Evolutionary conservation across 768 basidiomycete genomes (phyloP), one percentile per base, ranked within the genome.

Genomic region (Leccinum imitatum): DNA sequence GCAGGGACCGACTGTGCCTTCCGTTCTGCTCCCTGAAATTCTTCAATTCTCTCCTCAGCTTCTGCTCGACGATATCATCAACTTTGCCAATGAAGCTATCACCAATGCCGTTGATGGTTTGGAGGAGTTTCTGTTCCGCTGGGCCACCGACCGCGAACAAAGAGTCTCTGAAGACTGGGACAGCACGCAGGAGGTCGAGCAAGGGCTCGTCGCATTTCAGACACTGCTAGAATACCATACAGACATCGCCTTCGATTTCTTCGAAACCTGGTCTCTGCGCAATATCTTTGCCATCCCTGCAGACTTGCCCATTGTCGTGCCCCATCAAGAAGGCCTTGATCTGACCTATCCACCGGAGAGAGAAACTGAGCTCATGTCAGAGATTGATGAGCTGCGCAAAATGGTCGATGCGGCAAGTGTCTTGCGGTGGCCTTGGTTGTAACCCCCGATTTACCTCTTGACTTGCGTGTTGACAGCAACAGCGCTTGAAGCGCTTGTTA

Each of bases 221-320:
- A 95, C 94, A 0, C 80, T 95, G 48, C 80, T 97, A 14, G 91
- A 95, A 68, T 86, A 86, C 57, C 93, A 95, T 65, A 87, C 91
- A 48, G 94, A 97, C 68, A 82, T 92, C 50, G 94, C 93, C 0
- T 92, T 95, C 60, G 94, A 97, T 71, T 90, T 89, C 69, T 91
- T 97, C 66, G 93, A 94, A 74, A 87, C 87, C 0, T 96, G 94
- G 93, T 87, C 86, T 11, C 72, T 94, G 68, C 79, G 93, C 46
- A 97, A 96, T 73, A 89, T 94, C 58, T 96, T 96, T 67, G 83
- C 86, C 54, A 81, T 94, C 15, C 84, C 87, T 0, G 78, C 82
- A 3, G 85, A 87, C 60, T 67, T 92, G 35, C 87, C 87, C 0
- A 76, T 93, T 33, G 85, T 93, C 14, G 80, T 87, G 4, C 89